Base-by-base conservation (phyloP, 805 yeast genomes). In the Kuraishia capsulata region DNA sequence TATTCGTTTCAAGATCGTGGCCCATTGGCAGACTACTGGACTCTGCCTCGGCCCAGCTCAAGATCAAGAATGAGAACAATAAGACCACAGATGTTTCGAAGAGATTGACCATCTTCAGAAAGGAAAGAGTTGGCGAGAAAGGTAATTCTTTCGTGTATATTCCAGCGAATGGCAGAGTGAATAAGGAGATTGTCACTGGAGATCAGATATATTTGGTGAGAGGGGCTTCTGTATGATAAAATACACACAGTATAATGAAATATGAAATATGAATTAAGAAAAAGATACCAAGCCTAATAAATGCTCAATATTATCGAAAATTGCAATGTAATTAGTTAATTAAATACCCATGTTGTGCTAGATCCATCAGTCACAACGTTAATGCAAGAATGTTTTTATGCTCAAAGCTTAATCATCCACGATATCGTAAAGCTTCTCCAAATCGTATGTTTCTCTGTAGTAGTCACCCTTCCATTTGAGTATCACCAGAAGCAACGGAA, bases 361-460 rank as follows among this genome's bases (percentile, higher is more conserved):
- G n/a, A n/a, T n/a, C n/a, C n/a, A n/a, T n/a, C n/a, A n/a, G n/a
- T n/a, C n/a, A n/a, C n/a, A n/a, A n/a, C n/a, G n/a, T n/a, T n/a
- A n/a, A n/a, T n/a, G n/a, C n/a, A n/a, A n/a, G n/a, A n/a, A n/a
- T n/a, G n/a, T n/a, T n/a, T n/a, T n/a, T n/a, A n/a, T n/a, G n/a
- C n/a, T n/a, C n/a, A n/a, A n/a, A n/a, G n/a, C n/a, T 23, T 23
- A 23, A 11, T 23, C 26, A 11, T 23, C 66, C 20, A 73, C 64
- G 37, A 60, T 57, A 39, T 78, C 82, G 47, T 81, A 81, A 17
- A 76, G 61, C 24, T 59, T 57, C 36, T 73, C 72, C 17, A 82
- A 53, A 51, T 81, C 81, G 49, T 70, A 80, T 34, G 68, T 66
- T 35, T 78, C 80, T 48, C 89, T 67, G 71, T 81, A 76, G 39